phyloP scores from a whole-genome alignment of 2,329 filamentous ascomycete species.

The Epichloe uncinata region DNA sequence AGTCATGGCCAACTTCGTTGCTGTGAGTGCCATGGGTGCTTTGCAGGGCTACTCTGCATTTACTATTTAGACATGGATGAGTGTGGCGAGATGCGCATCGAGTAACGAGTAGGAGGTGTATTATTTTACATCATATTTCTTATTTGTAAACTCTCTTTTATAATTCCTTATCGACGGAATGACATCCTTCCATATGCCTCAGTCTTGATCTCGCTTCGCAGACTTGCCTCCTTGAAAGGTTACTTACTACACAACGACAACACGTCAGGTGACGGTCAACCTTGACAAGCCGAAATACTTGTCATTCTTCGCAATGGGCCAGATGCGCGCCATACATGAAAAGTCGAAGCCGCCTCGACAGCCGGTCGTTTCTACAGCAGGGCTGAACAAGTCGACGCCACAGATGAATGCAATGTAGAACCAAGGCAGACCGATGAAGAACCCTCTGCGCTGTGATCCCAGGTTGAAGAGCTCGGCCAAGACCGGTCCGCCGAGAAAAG shows the following conservation, averaged over 20 bases:
- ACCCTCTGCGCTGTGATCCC: too few species aligned
- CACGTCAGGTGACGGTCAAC: background rate
- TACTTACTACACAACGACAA: conserved; percentile 8
- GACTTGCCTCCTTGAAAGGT: conserved; percentile 18
- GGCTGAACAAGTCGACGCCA: conserved; percentile 13
- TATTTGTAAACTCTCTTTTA: too few species aligned
- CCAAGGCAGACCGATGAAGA: too few species aligned
- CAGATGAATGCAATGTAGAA: too few species aligned
- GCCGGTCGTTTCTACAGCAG: conserved; percentile 14
- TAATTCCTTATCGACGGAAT: too few species aligned
- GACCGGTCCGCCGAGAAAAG: too few species aligned
- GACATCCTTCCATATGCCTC: too few species aligned
- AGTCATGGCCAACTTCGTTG: conserved; percentile 3
- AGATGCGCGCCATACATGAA: conserved; percentile 12
- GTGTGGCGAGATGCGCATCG: conserved; percentile 15
- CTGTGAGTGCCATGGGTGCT: conserved; percentile 5
- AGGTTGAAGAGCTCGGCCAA: too few species aligned
- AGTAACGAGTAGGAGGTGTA: too few species aligned
- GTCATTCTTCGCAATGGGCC: too few species aligned
- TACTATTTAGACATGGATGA: conserved; percentile 5
- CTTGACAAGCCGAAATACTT: too few species aligned
- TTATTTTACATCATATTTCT: too few species aligned
- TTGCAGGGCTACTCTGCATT: conserved; percentile 8
- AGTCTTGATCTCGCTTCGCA: conserved; percentile 4
- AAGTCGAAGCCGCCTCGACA: conserved; percentile 21